Conservation (phyloP, 345 rosid species). For the Hevea brasiliensis region DNA sequence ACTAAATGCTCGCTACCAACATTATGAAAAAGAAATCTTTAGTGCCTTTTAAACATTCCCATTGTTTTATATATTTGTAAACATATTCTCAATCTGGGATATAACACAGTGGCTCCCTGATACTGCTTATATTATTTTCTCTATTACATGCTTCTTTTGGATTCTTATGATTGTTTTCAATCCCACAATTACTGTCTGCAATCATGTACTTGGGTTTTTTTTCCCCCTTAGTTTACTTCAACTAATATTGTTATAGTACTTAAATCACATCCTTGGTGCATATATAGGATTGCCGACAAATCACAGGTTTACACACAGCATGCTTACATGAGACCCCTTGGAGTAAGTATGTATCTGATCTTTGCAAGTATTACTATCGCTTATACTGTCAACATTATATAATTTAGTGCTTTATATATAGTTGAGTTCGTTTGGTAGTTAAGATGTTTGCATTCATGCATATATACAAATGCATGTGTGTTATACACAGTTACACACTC, state of each 20-base stretch:
- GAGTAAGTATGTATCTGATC: slow-evolving; percentile 67
- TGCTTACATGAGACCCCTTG: slow-evolving; percentile 99
- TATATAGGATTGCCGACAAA: slow-evolving; percentile 88
- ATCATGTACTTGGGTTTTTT: neutral
- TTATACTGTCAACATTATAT: neutral
- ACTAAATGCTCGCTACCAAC: neutral
- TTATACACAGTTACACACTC: neutral
- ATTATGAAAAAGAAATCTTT: neutral
- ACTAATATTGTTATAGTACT: neutral
- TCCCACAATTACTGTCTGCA: neutral
- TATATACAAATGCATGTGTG: neutral
- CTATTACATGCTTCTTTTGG: neutral
- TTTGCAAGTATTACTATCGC: neutral
- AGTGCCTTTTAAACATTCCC: neutral
- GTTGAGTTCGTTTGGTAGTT: neutral
- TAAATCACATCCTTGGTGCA: slow-evolving; percentile 2
- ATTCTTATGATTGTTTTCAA: neutral
- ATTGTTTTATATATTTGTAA: no score
- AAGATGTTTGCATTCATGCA: neutral
- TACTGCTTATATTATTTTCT: neutral
- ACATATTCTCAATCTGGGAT: neutral
- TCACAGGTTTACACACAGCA: slow-evolving; percentile 98
- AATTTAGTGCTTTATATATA: neutral
- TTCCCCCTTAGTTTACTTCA: neutral
- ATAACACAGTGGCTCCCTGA: neutral